These are phyloP conservation scores for Yarrowia alimentaria DNA, from an alignment of 805 yeast genomes.

Conservation along the genomic window DNA sequence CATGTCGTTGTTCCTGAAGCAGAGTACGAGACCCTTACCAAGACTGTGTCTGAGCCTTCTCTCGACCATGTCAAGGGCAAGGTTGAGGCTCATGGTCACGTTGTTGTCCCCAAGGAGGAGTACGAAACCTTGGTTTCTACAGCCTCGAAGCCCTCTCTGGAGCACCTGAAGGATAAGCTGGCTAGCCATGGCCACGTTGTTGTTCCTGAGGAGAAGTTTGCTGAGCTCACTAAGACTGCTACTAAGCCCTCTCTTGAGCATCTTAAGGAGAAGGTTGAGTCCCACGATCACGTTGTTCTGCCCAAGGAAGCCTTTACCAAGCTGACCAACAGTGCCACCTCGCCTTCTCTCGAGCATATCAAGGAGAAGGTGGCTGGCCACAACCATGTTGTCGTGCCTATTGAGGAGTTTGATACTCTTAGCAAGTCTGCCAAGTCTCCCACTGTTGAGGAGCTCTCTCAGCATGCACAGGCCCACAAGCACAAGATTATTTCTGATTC, in stretches of 20 bases:
- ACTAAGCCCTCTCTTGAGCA: conserved; percentile 30
- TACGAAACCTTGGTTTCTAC: conserved; percentile 21
- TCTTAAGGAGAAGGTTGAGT: no score
- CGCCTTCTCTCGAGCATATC: conserved; percentile 33
- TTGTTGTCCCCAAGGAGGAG: neutral
- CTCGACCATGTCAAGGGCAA: conserved; percentile 29
- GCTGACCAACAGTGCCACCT: conserved; percentile 30
- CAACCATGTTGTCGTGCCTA: neutral
- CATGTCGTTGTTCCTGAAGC: neutral
- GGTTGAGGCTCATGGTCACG: conserved; percentile 20
- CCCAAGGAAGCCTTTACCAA: conserved; percentile 32
- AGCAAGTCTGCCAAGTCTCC: conserved; percentile 30
- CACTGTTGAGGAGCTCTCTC: conserved; percentile 31
- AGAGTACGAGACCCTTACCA: neutral
- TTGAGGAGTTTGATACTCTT: conserved; percentile 29
- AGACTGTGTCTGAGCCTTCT: no score
- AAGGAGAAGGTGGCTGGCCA: conserved; percentile 28
- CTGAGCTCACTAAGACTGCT: conserved; percentile 31
- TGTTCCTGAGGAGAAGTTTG: neutral
- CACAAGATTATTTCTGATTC: conserved; percentile 13
- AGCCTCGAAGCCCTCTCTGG: neutral
- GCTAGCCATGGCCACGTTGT: conserved; percentile 4
- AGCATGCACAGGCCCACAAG: conserved; percentile 32
- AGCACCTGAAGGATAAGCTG: neutral
- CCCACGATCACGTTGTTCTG: neutral